Conservation (phyloP, 2,329 filamentous ascomycete genomes). For the Verticillium nonalfalfae region DNA sequence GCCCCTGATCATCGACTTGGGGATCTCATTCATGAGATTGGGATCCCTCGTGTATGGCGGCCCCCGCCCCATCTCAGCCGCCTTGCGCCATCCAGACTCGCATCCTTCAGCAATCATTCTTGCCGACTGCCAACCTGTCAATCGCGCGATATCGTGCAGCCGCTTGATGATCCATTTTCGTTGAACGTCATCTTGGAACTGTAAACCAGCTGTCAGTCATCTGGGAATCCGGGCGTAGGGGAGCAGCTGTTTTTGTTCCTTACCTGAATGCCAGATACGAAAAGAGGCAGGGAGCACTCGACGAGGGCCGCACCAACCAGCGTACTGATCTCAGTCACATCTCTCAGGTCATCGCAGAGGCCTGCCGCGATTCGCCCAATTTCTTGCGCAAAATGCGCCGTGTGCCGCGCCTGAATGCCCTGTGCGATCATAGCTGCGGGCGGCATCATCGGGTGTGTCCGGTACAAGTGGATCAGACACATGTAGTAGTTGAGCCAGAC, state of each 20-base stretch:
- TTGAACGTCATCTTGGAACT: constrained; percentile 68
- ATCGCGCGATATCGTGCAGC: constrained; percentile 66
- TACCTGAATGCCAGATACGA: constrained; percentile 77
- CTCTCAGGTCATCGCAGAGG: constrained; percentile 48
- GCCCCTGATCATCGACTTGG: constrained; percentile 38
- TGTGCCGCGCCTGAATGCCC: constrained; percentile 67
- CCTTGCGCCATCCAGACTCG: constrained; percentile 76
- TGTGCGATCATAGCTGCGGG: constrained; percentile 85
- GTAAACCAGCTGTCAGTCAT: background rate
- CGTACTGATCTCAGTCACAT: constrained; percentile 60
- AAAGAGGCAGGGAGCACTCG: constrained; percentile 75
- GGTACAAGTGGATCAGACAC: constrained; percentile 73
- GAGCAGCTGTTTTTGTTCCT: constrained; percentile 9
- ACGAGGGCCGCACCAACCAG: constrained; percentile 74
- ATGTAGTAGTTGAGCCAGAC: constrained; percentile 87
- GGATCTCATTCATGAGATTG: constrained; percentile 28
- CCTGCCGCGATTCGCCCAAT: constrained; percentile 79
- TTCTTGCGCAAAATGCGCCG: constrained; percentile 62
- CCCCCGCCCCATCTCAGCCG: constrained; percentile 65
- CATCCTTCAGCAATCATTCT: constrained; percentile 76
- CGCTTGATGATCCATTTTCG: constrained; percentile 71
- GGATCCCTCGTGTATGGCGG: constrained; percentile 60
- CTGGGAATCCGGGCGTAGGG: background rate
- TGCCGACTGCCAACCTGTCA: constrained; percentile 85
- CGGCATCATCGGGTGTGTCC: constrained; percentile 84